phyloP scores from a whole-genome alignment of 1,284 basidiomycete genomes.

The Rhodotorula glutinis region DNA sequence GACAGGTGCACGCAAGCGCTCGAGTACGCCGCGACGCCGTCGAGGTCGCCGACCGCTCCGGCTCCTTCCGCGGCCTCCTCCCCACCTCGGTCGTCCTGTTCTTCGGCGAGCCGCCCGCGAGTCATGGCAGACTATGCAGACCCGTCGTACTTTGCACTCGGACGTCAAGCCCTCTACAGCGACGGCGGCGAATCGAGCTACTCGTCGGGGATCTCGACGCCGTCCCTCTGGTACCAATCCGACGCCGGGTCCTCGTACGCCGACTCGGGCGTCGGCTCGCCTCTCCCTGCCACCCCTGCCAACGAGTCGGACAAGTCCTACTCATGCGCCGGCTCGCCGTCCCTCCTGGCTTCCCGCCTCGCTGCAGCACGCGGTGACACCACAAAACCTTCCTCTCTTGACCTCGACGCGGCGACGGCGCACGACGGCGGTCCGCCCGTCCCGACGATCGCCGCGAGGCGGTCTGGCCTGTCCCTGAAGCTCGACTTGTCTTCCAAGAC shows the following conservation, averaged over 20 bases:
- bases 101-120: not conserved
- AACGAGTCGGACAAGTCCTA: not conserved
- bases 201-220: conserved; percentile 8
- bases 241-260: not conserved
- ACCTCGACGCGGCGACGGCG: not conserved
- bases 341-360: not conserved
- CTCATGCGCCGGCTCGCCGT: not conserved
- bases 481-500: not conserved
- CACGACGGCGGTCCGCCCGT: not conserved
- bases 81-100: not conserved
- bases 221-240: conserved; percentile 2
- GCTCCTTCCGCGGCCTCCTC: not conserved
- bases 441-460: conserved; percentile 1
- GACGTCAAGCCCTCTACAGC: conserved; percentile 9
- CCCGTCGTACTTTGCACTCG: conserved; percentile 20
- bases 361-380: not conserved
- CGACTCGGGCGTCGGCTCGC: not conserved
- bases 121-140: conserved; percentile 4
- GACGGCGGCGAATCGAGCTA: conserved; percentile 8
- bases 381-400: not conserved
- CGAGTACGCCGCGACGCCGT: conserved; percentile 8
- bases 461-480: not conserved
- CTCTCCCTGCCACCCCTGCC: not conserved
- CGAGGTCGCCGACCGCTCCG: not conserved
- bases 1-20: conserved; percentile 6